A percentile compares a stretch with the other conserved stretches of the same genome.
Evolutionary conservation across 225 moss, liverwort and hornwort genomes (phyloP).

Genomic region (Climacium dendroides): DNA sequence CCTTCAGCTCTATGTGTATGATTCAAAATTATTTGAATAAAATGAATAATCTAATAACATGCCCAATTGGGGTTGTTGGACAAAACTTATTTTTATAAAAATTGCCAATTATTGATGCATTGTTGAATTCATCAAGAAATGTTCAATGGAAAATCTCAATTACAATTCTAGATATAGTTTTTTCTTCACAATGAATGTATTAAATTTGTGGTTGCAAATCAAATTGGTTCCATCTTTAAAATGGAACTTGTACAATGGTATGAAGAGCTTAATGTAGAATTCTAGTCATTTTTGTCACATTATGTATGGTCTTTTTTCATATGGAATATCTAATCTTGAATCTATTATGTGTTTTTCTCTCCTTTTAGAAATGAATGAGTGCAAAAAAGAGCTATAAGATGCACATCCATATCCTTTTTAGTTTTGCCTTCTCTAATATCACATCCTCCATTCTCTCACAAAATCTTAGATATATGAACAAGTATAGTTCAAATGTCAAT

Average conservation of each 20-base stretch:
- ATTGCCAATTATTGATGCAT: neutral
- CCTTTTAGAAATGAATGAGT: too few species aligned
- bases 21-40: neutral
- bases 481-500: too few species aligned
- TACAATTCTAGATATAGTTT: neutral
- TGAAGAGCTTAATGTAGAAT: too few species aligned
- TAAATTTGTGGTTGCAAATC: neutral
- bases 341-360: neutral
- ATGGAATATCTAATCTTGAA: neutral
- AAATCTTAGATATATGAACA: too few species aligned
- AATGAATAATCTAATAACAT: neutral
- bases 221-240: neutral
- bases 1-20: neutral
- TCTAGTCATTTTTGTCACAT: neutral
- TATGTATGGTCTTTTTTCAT: neutral
- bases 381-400: too few species aligned
- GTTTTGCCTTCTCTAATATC: too few species aligned
- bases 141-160: neutral
- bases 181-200: neutral
- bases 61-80: neutral
- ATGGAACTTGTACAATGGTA: neutral
- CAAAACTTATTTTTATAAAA: neutral
- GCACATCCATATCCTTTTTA: too few species aligned
- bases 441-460: too few species aligned
- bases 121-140: neutral